phyloP scores from a whole-genome alignment of 2,329 filamentous ascomycete genomes.

The Alternaria longipes region DNA sequence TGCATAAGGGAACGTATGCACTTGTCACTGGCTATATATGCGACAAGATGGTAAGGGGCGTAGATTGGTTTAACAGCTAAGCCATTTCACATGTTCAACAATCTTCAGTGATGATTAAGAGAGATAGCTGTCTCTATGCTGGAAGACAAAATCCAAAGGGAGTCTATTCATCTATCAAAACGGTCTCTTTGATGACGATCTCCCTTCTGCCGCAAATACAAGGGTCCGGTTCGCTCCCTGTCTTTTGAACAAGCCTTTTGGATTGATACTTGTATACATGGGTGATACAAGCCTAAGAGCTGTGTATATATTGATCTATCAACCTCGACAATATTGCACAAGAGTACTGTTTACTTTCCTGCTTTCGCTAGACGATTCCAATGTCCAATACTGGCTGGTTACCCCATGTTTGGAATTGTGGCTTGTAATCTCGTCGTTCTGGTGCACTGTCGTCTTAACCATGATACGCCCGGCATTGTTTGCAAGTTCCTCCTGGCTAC shows the following conservation, averaged over 20 bases:
- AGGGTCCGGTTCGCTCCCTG: neutral
- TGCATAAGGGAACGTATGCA: conserved; percentile 43
- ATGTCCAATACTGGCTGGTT: too few relatives aligned
- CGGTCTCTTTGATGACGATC: neutral
- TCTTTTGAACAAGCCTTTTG: neutral
- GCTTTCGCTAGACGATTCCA: too few relatives aligned
- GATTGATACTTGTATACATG: neutral
- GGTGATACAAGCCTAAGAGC: neutral
- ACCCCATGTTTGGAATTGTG: too few relatives aligned
- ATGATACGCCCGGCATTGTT: conserved; percentile 10
- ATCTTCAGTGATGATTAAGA: neutral
- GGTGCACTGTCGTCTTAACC: conserved; percentile 19
- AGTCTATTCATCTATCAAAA: neutral
- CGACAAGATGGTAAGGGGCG: conserved; percentile 27
- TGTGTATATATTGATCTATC: neutral
- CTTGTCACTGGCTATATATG: conserved; percentile 40
- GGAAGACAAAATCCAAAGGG: neutral
- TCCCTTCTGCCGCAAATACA: neutral
- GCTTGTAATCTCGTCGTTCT: conserved; percentile 60
- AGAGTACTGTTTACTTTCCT: neutral
- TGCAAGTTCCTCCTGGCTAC: conserved; percentile 26
- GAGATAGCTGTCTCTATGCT: too few relatives aligned
- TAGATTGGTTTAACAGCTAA: conserved; percentile 29
- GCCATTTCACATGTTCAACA: neutral
- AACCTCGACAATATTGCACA: neutral